Conservation (phyloP, 441 rosid genomes). For the Adansonia rubrostipa region DNA sequence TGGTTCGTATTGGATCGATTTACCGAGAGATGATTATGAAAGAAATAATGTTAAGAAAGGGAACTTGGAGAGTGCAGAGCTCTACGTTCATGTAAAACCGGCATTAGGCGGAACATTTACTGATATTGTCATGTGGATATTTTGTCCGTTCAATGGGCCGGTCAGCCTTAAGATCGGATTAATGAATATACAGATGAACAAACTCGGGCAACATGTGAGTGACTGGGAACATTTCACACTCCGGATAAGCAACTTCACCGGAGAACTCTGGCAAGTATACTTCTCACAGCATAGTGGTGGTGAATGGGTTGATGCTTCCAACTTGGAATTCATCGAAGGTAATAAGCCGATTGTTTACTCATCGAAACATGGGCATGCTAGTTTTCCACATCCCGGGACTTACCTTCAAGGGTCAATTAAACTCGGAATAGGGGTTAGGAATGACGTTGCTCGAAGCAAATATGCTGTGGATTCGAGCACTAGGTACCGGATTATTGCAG, state of each 20-base stretch:
- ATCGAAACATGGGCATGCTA: slow-evolving; percentile 67
- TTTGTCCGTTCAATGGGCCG: slow-evolving; percentile 75
- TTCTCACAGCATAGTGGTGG: slow-evolving; percentile 80
- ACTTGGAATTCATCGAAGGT: slow-evolving; percentile 52
- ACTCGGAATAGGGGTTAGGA: slow-evolving; percentile 62
- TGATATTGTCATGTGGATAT: slow-evolving; percentile 72
- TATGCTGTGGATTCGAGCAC: slow-evolving; percentile 56
- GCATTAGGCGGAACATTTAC: slow-evolving; percentile 72
- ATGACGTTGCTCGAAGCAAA: slow-evolving; percentile 56
- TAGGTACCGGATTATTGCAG: slow-evolving; percentile 57
- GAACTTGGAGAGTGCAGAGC: slow-evolving; percentile 60
- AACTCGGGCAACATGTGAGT: slow-evolving; percentile 63
- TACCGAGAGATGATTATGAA: slow-evolving; percentile 51
- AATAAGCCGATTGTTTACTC: slow-evolving; percentile 63
- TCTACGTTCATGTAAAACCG: slow-evolving; percentile 72
- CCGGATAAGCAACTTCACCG: slow-evolving; percentile 65
- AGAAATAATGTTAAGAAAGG: slow-evolving; percentile 52
- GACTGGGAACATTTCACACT: slow-evolving; percentile 82
- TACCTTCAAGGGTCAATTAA: slow-evolving; percentile 65
- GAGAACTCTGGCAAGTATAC: slow-evolving; percentile 64
- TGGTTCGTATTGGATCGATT: slow-evolving; percentile 62
- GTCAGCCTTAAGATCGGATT: slow-evolving; percentile 65
- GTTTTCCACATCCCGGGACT: slow-evolving; percentile 67
- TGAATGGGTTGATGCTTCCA: slow-evolving; percentile 55
- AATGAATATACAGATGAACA: slow-evolving; percentile 55